Conservation (phyloP, 148 eudicot genomes). For the Camellia japonica region DNA sequence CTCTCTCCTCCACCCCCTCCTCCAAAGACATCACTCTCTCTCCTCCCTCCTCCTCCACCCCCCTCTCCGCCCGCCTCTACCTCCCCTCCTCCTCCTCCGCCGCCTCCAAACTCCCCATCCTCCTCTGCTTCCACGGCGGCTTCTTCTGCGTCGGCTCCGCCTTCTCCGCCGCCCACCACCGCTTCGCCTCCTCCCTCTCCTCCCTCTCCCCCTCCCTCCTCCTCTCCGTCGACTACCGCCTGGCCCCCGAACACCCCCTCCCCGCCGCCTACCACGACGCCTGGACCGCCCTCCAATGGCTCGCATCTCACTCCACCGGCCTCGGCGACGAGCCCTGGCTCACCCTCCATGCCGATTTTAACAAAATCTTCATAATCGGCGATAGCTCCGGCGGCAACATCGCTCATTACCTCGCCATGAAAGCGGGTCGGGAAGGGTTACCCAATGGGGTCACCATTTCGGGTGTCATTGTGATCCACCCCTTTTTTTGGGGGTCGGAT, state of each 20-base stretch:
- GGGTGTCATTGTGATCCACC: background rate
- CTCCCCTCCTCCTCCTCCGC: conserved; percentile 6
- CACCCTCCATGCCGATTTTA: background rate
- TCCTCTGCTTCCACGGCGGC: background rate
- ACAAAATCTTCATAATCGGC: background rate
- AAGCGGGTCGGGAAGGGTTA: background rate
- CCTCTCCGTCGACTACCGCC: conserved; percentile 5
- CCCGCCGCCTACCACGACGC: background rate
- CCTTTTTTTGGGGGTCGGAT: background rate
- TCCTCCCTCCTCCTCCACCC: background rate
- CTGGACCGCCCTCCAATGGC: conserved; percentile 7
- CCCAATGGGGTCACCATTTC: background rate
- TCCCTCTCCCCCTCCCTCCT: background rate
- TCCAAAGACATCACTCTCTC: conserved; percentile 39
- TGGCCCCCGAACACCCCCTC: conserved; percentile 2
- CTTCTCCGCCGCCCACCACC: background rate
- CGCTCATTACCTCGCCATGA: background rate
- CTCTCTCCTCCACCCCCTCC: conserved; percentile 20
- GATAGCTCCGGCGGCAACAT: conserved; percentile 14
- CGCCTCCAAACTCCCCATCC: background rate
- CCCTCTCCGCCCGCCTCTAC: conserved; percentile 38
- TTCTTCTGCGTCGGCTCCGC: conserved; percentile 10
- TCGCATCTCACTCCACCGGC: background rate
- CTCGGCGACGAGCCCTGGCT: background rate
- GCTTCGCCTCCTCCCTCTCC: background rate